Evolutionary conservation across 2,329 filamentous ascomycete species (phyloP), one percentile per base, ranked within the genome.

Genomic region (Alternaria incomplexa): DNA sequence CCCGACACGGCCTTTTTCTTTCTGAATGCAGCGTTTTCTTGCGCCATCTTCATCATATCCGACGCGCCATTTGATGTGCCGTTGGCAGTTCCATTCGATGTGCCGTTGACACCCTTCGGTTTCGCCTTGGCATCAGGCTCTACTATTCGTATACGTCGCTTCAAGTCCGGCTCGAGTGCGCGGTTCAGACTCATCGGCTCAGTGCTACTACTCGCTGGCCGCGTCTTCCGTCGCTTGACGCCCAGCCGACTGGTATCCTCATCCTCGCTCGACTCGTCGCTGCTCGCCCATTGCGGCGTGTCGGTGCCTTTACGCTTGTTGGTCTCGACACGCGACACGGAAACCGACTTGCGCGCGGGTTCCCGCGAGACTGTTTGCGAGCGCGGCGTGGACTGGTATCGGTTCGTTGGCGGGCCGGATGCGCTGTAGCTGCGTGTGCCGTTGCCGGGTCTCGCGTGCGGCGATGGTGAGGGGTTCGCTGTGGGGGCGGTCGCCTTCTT

Each of bases 171-270:
- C 67, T 80, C 77, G 30, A 80, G 71, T 44, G 73, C 71, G 62
- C 78, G 73, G 52, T 79, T 77, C 61, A 79, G 66, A n/a, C 71
- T 69, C 63, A 69, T 64, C 4, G 78, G 79, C 67, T 81, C 79
- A 2, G 73, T 75, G 53, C 77, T 79, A 32, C 65, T 77, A 66
- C 77, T 80, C 56, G 73, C 78, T 57, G 77, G 77, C 62, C 76
- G 66, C 43, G 76, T 73, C 67, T 77, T 78, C 63, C 67, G 58
- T 44, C 77, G 57, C 58, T 69, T 70, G 23, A 69, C 68, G 15
- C 66, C 71, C 56, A 72, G 56, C 22, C 68, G 69, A n/a, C 77
- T 70, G n/a, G 75, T 67, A 40, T 71, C 68, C 23, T 74, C 74
- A 17, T 70, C 72, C 15, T 73, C 72, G 64, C 72, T 74, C 32